phyloP scores from a whole-genome alignment of 2,329 filamentous ascomycete species.

The Harringtonia aguacate region DNA sequence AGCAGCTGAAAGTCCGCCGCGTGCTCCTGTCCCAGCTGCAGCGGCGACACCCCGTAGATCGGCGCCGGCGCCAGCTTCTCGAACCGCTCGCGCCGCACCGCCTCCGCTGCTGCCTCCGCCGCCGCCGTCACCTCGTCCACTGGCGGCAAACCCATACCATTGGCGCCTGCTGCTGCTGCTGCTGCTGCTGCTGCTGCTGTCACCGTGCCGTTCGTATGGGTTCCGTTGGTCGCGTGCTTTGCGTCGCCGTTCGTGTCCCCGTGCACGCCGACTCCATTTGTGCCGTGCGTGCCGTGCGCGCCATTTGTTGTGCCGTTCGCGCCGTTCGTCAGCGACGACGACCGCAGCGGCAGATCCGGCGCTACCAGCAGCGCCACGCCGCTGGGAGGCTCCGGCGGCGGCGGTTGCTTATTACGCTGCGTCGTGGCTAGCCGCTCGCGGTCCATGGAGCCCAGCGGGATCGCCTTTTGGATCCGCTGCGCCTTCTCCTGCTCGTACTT shows the following conservation, averaged over 20 bases:
- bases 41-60: constrained; percentile 49
- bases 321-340: neutral
- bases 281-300: too few relatives aligned
- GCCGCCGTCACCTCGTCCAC: constrained; percentile 33
- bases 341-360: constrained; percentile 47
- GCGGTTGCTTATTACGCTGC: constrained; percentile 57
- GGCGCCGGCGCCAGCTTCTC: constrained; percentile 44
- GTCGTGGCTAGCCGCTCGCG: constrained; percentile 63
- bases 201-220: too few relatives aligned
- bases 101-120: too few relatives aligned
- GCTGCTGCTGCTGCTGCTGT: constrained; percentile 19
- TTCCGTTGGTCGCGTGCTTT: neutral
- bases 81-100: too few relatives aligned
- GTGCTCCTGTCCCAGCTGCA: constrained; percentile 63
- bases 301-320: too few relatives aligned
- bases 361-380: constrained; percentile 69
- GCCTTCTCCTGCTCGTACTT: constrained; percentile 90
- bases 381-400: constrained; percentile 65
- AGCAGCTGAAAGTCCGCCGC: constrained; percentile 78
- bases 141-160: constrained; percentile 30
- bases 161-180: constrained; percentile 24
- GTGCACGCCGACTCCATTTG: neutral
- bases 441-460: constrained; percentile 74
- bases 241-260: constrained; percentile 16
- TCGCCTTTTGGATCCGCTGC: constrained; percentile 55